phyloP scores from a whole-genome alignment of 345 rosid genomes.

The Fremontodendron californicum region DNA sequence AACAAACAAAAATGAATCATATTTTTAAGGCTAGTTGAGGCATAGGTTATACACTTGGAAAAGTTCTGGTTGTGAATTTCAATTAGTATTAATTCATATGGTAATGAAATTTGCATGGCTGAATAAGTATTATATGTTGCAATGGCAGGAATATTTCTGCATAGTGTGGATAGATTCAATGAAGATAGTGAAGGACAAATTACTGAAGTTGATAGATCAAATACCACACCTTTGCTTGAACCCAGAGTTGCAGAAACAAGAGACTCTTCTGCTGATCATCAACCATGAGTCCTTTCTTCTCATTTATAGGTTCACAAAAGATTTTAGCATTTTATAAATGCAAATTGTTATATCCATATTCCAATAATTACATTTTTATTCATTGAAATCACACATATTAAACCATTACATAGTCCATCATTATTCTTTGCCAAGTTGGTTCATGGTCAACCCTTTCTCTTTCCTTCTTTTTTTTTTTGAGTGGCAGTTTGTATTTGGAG shows the following conservation, averaged over 20 bases:
- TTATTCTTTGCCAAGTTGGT: too few relatives aligned
- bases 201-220: slow-evolving; percentile 28
- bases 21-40: not conserved
- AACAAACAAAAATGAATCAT: not conserved
- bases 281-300: slow-evolving; percentile 9
- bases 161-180: slow-evolving; percentile 58
- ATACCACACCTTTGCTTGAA: slow-evolving; percentile 53
- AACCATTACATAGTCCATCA: not conserved
- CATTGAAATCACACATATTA: not conserved
- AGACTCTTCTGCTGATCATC: slow-evolving; percentile 14
- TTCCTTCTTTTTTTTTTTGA: too few relatives aligned
- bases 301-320: not conserved
- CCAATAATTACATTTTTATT: not conserved
- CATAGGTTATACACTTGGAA: not conserved
- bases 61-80: not conserved
- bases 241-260: slow-evolving; percentile 24
- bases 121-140: not conserved
- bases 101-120: not conserved
- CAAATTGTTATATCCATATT: not conserved
- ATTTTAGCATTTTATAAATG: not conserved
- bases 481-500: too few relatives aligned
- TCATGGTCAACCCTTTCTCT: too few relatives aligned
- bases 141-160: slow-evolving; percentile 64
- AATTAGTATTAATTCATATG: not conserved
- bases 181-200: slow-evolving; percentile 50